A percentile compares a stretch with the other conserved stretches of the same genome.
Conservation (phyloP, 1,139 yeast genomes). For the Kodamaea ohmeri region DNA sequence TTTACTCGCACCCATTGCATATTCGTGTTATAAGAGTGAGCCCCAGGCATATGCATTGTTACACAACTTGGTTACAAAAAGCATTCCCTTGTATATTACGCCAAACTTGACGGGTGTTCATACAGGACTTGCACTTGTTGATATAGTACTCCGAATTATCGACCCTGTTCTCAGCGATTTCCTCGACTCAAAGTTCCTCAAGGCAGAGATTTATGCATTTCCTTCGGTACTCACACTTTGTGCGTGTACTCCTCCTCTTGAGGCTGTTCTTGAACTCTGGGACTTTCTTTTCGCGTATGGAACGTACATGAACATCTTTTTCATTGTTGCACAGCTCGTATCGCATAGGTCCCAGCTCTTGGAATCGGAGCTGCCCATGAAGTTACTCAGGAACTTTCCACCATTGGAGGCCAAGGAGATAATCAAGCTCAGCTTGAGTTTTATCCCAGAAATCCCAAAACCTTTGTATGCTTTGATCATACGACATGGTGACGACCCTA, state of each 20-base stretch:
- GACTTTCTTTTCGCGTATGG: constrained; percentile 92
- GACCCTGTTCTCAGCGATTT: constrained; percentile 69
- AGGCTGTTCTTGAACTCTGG: constrained; percentile 78
- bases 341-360: constrained; percentile 63
- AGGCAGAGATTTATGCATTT: constrained; percentile 85
- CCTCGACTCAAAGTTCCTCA: constrained; percentile 60
- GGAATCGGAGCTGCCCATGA: constrained; percentile 66
- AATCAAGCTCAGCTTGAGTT: constrained; percentile 75
- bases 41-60: constrained; percentile 82
- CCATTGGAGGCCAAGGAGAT: constrained; percentile 69
- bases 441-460: constrained; percentile 73
- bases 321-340: constrained; percentile 81
- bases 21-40: constrained; percentile 67
- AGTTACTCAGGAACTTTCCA: constrained; percentile 71
- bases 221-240: constrained; percentile 84
- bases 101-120: constrained; percentile 83
- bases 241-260: constrained; percentile 86
- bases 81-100: constrained; percentile 75
- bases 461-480: constrained; percentile 64
- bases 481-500: constrained; percentile 66
- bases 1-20: constrained; percentile 79
- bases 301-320: constrained; percentile 79
- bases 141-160: constrained; percentile 63
- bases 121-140: constrained; percentile 69
- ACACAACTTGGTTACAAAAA: constrained; percentile 52